A percentile compares a stretch with the other conserved stretches of the same genome.
Conservation (phyloP, 2,329 filamentous ascomycete species). For the Cylindrodendrum hubeiense region DNA sequence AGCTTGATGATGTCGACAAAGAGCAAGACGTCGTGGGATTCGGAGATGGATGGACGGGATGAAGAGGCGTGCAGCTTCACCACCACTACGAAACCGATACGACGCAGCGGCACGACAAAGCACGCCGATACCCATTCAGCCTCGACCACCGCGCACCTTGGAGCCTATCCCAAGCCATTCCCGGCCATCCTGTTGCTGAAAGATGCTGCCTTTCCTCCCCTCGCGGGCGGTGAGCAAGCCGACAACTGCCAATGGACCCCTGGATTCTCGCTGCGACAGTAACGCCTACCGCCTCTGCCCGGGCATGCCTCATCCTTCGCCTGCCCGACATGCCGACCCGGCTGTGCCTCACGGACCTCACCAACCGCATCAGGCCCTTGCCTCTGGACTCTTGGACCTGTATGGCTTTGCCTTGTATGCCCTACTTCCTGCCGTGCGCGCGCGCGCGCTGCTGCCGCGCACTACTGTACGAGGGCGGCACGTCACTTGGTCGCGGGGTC, state of each 20-base stretch:
- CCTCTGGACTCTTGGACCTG: constrained; percentile 5
- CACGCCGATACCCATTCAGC: constrained; percentile 14
- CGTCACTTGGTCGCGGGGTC: constrained; percentile 38
- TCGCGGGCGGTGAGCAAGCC: constrained; percentile 17
- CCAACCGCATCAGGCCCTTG: constrained; percentile 7
- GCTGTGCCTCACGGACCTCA: constrained; percentile 5
- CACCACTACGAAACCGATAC: background rate
- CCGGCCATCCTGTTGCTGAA: background rate
- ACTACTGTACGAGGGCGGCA: constrained; percentile 41
- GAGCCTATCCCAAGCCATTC: background rate
- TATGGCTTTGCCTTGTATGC: constrained; percentile 6
- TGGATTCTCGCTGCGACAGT: constrained; percentile 4
- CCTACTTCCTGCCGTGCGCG: constrained; percentile 19
- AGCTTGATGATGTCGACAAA: background rate
- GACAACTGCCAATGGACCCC: background rate
- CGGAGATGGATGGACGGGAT: constrained; percentile 5
- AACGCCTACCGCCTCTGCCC: background rate
- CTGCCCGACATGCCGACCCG: constrained; percentile 1
- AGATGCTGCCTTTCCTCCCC: background rate
- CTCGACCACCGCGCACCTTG: constrained; percentile 4
- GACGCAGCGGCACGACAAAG: background rate
- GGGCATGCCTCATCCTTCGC: background rate
- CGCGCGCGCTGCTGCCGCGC: constrained; percentile 33
- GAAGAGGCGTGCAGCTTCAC: background rate
- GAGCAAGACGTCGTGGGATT: background rate